Conservation (phyloP, 2,329 filamentous ascomycete genomes). For the Raffaelea albimanens region DNA sequence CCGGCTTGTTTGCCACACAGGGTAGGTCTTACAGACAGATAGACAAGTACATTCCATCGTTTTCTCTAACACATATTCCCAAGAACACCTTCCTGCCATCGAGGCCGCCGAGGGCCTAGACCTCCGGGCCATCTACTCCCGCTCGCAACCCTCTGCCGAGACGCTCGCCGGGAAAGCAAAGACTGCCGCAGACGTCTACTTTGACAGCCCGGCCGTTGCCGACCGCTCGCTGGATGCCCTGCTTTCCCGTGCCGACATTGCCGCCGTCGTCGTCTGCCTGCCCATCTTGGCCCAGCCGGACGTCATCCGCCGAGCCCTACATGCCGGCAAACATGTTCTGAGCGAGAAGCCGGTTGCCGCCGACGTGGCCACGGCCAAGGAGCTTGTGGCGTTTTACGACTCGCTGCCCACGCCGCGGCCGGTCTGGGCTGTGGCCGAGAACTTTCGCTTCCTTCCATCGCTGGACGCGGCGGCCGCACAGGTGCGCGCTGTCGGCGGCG, state of each 20-base stretch:
- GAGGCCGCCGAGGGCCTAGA: slow-evolving; percentile 34
- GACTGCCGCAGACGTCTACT: slow-evolving; percentile 40
- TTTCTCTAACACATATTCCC: background rate
- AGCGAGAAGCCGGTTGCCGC: slow-evolving; percentile 60
- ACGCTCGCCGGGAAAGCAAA: background rate
- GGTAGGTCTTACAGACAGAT: slow-evolving; percentile 2
- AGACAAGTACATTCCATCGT: background rate
- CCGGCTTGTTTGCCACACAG: slow-evolving; percentile 20
- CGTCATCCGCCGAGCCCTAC: slow-evolving; percentile 47
- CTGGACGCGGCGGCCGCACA: slow-evolving; percentile 11
- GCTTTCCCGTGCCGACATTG: slow-evolving; percentile 37
- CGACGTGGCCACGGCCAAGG: slow-evolving; percentile 26
- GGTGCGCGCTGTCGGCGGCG: slow-evolving; percentile 17
- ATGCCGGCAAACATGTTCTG: slow-evolving; percentile 58
- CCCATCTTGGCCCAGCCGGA: slow-evolving; percentile 52
- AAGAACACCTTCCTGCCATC: slow-evolving; percentile 33
- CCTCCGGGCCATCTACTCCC: slow-evolving; percentile 57
- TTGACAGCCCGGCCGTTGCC: slow-evolving; percentile 30
- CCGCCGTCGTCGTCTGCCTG: slow-evolving; percentile 46
- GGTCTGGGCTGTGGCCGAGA: slow-evolving; percentile 55
- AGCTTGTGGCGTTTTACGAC: slow-evolving; percentile 19
- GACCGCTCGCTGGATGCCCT: slow-evolving; percentile 33
- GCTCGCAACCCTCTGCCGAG: slow-evolving; percentile 44
- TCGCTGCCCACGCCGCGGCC: slow-evolving; percentile 14
- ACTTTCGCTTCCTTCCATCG: slow-evolving; percentile 46